These are phyloP conservation scores for Penicillium sp. DNA, from an alignment of 2,329 filamentous ascomycete species.

Conservation along the genomic window DNA sequence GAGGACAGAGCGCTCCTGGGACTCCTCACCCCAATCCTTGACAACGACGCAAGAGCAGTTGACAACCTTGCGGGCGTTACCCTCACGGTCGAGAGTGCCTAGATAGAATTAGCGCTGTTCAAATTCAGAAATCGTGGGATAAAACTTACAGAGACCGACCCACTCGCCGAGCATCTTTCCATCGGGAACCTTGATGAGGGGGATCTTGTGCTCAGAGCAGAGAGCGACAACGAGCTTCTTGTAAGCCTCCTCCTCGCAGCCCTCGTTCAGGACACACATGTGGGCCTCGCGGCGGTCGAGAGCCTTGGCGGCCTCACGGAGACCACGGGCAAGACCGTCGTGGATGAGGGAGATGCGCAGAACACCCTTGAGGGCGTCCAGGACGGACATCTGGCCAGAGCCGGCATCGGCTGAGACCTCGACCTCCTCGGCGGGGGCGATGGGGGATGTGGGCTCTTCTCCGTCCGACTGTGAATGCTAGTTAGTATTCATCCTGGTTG, in stretches of 20 bases:
- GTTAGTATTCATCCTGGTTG: neutral
- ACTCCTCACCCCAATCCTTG: slow-evolving; percentile 99
- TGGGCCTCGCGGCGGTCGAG: slow-evolving; percentile 98
- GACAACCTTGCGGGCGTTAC: slow-evolving; percentile 99
- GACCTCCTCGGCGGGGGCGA: slow-evolving; percentile 79
- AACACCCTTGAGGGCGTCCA: slow-evolving; percentile 98
- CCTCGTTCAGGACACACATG: slow-evolving; percentile 99
- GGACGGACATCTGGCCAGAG: slow-evolving; percentile 83
- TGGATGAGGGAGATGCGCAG: slow-evolving; percentile 99
- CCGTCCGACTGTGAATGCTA: slow-evolving; percentile 79
- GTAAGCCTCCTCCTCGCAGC: slow-evolving; percentile 99
- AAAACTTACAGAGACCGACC: slow-evolving; percentile 94
- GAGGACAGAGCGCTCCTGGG: slow-evolving; percentile 96
- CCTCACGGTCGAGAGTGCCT: slow-evolving; percentile 99
- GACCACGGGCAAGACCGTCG: slow-evolving; percentile 97
- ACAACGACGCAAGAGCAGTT: slow-evolving; percentile 99
- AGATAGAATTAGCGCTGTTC: slow-evolving; percentile 15
- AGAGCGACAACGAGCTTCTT: slow-evolving; percentile 99
- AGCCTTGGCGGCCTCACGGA: slow-evolving; percentile 97
- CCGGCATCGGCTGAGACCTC: slow-evolving; percentile 90
- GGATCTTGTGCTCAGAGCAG: slow-evolving; percentile 99
- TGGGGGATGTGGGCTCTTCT: slow-evolving; percentile 92
- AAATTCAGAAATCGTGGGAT: neutral
- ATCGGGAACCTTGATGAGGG: slow-evolving; percentile 99
- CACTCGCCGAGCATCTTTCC: slow-evolving; percentile 99